Evolutionary conservation across 768 basidiomycete genomes (phyloP), one percentile per base, ranked within the genome.

Genomic region (Pisolithus tinctorius): DNA sequence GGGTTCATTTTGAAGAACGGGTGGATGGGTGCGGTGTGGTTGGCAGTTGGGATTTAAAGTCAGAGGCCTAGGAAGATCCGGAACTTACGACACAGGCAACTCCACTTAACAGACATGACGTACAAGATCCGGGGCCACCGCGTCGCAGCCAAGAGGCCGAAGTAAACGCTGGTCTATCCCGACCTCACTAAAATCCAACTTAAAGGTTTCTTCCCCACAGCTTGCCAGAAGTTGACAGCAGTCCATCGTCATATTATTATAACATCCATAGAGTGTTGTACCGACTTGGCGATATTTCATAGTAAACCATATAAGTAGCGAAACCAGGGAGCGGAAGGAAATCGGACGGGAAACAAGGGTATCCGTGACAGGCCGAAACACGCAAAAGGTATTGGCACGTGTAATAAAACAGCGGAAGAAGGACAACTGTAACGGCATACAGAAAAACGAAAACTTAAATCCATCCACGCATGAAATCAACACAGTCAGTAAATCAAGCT

Each of bases 271-370:
- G 54, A 50, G 46, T 56, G 51, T 34, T 11, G 34, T 34, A 34
- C 51, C 45, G 40, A 59, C 58, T 53, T 55, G 58, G 42, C 42
- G 41, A 54, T 60, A 64, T 54, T 40, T 59, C 65, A 61, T 68
- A 68, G 59, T 68, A 61, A 58, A 66, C 56, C 59, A 63, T 55
- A 62, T 69, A 68, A 69, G 53, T 68, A 67, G 52, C 27, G 42
- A 34, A 52, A 51, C 51, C 47, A 61, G 52, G 17, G 64, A 61
- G 47, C 26, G 57, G 50, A 30, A 25, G 14, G 55, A 47, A 46
- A 48, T 45, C 47, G 40, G 46, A 44, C 51, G 30, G 47, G 30
- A 34, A 34, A 43, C n/a, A 43, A 54, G 65, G 67, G 68, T 67
- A 69, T 66, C 57, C 51, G 60, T 58, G 59, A 63, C 62, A 57